phyloP scores from a whole-genome alignment of 306 rosid genomes.

The Medicago ruthenica region DNA sequence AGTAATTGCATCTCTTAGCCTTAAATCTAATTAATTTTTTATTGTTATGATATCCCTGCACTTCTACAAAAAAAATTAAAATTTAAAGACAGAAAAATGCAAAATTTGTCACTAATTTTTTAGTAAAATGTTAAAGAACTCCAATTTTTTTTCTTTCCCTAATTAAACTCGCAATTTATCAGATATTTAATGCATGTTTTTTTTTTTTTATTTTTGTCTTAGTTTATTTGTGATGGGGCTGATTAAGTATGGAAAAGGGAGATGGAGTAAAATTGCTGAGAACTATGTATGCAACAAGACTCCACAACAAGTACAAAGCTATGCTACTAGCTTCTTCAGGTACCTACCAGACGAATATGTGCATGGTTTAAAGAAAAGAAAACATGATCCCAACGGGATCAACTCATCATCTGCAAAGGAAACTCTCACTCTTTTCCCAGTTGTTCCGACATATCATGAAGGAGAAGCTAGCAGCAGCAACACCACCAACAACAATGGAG shows the following conservation, averaged over 20 bases:
- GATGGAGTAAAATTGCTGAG: background rate
- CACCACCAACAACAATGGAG: no score
- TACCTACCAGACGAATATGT: background rate
- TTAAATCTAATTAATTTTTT: background rate
- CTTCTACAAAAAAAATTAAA: no score
- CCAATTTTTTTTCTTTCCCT: background rate
- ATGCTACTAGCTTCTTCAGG: conserved; percentile 25
- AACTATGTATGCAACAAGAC: conserved; percentile 28
- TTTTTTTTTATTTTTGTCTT: background rate
- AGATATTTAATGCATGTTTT: background rate
- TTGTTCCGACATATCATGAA: no score
- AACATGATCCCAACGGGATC: no score
- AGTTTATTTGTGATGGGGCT: conserved; percentile 34
- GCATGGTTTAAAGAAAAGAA: background rate
- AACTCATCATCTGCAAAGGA: no score
- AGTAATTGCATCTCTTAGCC: conserved; percentile 24
- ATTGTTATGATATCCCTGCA: no score
- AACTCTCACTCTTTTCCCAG: conserved; percentile 1
- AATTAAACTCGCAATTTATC: no score
- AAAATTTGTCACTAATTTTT: background rate
- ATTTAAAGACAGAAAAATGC: no score
- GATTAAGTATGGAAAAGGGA: conserved; percentile 34
- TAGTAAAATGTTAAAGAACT: background rate
- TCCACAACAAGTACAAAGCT: conserved; percentile 34
- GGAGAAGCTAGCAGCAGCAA: no score